phyloP scores from a whole-genome alignment of 495 filamentous ascomycete species.

The Daldinia childiae region DNA sequence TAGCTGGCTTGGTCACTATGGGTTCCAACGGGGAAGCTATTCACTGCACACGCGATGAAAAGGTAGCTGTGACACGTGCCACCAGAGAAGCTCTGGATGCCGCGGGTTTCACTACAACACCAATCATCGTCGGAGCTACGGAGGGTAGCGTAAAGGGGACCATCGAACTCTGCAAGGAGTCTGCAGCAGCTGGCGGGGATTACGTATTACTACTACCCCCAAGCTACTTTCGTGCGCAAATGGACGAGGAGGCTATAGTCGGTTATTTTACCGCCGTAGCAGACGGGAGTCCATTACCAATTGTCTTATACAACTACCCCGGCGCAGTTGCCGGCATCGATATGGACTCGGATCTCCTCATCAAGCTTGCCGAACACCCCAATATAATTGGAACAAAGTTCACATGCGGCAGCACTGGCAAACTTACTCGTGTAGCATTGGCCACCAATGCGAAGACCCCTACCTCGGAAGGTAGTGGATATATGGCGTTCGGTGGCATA shows the following conservation, averaged over 20 bases:
- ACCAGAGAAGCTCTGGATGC: slow-evolving; percentile 85
- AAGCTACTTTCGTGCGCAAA: slow-evolving; percentile 82
- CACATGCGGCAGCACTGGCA: slow-evolving; percentile 90
- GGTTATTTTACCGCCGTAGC: slow-evolving; percentile 82
- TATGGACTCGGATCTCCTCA: slow-evolving; percentile 89
- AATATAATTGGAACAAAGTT: slow-evolving; percentile 92
- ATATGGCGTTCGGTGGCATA: slow-evolving; percentile 89
- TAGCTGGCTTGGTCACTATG: slow-evolving; percentile 87
- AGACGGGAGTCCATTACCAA: slow-evolving; percentile 75
- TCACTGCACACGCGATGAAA: slow-evolving; percentile 79
- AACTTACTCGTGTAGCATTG: slow-evolving; percentile 83
- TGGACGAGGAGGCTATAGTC: slow-evolving; percentile 79
- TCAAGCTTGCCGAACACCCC: slow-evolving; percentile 79
- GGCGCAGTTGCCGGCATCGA: slow-evolving; percentile 91
- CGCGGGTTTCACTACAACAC: slow-evolving; percentile 77
- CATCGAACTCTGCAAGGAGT: slow-evolving; percentile 75
- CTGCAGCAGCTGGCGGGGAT: slow-evolving; percentile 76
- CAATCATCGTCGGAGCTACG: slow-evolving; percentile 82
- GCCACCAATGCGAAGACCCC: slow-evolving; percentile 79
- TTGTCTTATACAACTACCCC: slow-evolving; percentile 93
- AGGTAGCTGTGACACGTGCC: slow-evolving; percentile 76
- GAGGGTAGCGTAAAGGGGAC: slow-evolving; percentile 83
- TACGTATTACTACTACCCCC: slow-evolving; percentile 82
- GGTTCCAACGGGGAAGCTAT: slow-evolving; percentile 91
- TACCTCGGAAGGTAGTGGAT: slow-evolving; percentile 69